These are phyloP conservation scores for Lasiosphaeriaceae sp. DNA, from an alignment of 495 filamentous ascomycete species.

Conservation along the genomic window DNA sequence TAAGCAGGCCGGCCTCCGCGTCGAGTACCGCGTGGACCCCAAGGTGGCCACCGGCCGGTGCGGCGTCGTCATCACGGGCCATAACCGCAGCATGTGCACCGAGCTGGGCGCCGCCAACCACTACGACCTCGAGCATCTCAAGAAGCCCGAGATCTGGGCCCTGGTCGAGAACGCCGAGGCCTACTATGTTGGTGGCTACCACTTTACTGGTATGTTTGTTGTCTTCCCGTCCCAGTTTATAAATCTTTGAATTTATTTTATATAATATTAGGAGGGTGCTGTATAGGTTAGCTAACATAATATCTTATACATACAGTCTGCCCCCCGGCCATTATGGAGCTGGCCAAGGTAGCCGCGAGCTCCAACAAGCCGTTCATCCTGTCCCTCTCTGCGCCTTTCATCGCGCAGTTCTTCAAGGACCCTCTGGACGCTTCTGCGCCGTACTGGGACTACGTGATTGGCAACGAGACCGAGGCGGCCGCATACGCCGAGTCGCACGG, in stretches of 20 bases:
- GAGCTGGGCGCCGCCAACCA: slow-evolving; percentile 94
- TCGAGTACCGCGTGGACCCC: slow-evolving; percentile 89
- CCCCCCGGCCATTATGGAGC: slow-evolving; percentile 80
- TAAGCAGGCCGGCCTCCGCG: slow-evolving; percentile 76
- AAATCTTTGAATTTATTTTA: no score
- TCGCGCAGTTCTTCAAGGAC: slow-evolving; percentile 96
- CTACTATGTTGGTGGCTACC: slow-evolving; percentile 91
- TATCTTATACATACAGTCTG: slow-evolving; percentile 66
- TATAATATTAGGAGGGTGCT: no score
- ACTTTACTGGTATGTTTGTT: slow-evolving; percentile 49
- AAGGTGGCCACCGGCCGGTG: slow-evolving; percentile 83
- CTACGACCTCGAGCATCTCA: slow-evolving; percentile 92
- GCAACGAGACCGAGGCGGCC: slow-evolving; percentile 92
- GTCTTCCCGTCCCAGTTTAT: no score
- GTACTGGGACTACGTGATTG: slow-evolving; percentile 95
- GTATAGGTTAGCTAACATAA: not conserved
- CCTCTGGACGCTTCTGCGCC: slow-evolving; percentile 76
- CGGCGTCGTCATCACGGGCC: slow-evolving; percentile 92
- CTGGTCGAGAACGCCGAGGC: slow-evolving; percentile 81
- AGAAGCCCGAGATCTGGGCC: slow-evolving; percentile 84
- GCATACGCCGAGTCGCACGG: slow-evolving; percentile 79
- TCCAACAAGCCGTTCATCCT: slow-evolving; percentile 91
- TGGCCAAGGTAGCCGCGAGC: slow-evolving; percentile 81
- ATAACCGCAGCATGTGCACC: slow-evolving; percentile 89
- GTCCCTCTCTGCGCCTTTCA: slow-evolving; percentile 90